Percentiles rank a stretch among this genome's conserved stretches.
phyloP scores from a whole-genome alignment of 768 basidiomycete species.

The Mrakia hoshinonis region DNA sequence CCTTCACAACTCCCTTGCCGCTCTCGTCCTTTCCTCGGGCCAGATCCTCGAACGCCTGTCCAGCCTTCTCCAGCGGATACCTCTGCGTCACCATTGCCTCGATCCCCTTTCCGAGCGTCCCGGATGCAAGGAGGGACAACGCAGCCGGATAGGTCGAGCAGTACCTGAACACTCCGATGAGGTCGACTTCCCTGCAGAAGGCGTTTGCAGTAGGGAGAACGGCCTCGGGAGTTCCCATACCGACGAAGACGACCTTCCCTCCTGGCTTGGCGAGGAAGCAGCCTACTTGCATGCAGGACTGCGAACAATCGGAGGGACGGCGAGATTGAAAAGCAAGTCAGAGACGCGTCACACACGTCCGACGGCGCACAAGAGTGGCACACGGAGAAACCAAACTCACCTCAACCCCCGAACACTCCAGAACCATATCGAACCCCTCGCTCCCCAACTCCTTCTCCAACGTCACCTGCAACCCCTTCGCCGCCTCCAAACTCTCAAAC shows the following conservation, averaged over 20 bases:
- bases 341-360: not conserved
- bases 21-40: constrained; percentile 65
- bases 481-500: constrained; percentile 48
- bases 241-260: constrained; percentile 84
- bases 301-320: not conserved
- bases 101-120: constrained; percentile 52
- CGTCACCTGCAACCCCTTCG: constrained; percentile 41
- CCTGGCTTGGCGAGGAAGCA: constrained; percentile 73
- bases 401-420: constrained; percentile 93
- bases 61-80: constrained; percentile 53
- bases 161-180: constrained; percentile 75
- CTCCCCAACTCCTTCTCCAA: constrained; percentile 48
- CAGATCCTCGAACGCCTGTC: constrained; percentile 73
- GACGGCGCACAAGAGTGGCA: too few species aligned
- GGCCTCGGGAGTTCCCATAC: constrained; percentile 84
- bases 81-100: constrained; percentile 52
- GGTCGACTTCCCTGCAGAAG: constrained; percentile 72
- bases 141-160: constrained; percentile 86
- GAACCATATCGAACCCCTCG: constrained; percentile 83
- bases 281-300: constrained; percentile 48
- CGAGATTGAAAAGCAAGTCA: not conserved
- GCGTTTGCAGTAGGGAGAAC: constrained; percentile 73
- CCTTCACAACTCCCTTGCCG: constrained; percentile 78
- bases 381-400: constrained; percentile 51
- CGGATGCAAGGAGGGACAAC: constrained; percentile 62